Evolutionary conservation across 2,329 filamentous ascomycete genomes (phyloP), one percentile per base, ranked within the genome.

Genomic region (Phialophora verrucosa): DNA sequence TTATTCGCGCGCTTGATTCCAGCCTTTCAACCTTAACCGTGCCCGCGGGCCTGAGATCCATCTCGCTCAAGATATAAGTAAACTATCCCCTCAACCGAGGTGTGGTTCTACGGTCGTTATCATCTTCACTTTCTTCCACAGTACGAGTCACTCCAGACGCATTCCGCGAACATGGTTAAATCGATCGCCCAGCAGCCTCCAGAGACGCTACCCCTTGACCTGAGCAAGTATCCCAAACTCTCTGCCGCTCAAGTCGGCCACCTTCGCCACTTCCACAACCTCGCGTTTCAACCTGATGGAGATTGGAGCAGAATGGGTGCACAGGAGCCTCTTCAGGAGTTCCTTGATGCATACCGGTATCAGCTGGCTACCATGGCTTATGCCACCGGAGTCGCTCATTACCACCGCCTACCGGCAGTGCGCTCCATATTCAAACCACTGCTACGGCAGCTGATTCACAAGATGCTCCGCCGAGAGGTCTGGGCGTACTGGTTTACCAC

Each of bases 401-500:
- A 77, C 76, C 68, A 82, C 64, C 78, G 75, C 4, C 68, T 78
- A 12, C 78, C 79, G 0, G 75, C 74, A 17, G 59, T 80, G 32
- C 73, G 78, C 4, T 70, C 70, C 7, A 67, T 75, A 1, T 78
- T 78, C 73, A 78, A 78, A 64, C 64, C 67, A 0, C 70, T 82
- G 0, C 65, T 80, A 17, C 71, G 74, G 2, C 70, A 72, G 20
- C 64, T 79, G 4, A 81, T 81, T 55, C 71, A 74, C 27, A 81
- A 80, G 70, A 81, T 81, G 79, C 69, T 82, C n/a, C 72, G 73
- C 10, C 71, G 75, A 5, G 77, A 79, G 14, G 79, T 81, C 1
- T 82, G 79, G 78, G 75, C 74, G 1, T 81, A 82, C 66, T 82
- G 79, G 80, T 81, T 77, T 68, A 69, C 74, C n/a, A 77, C 77